Conservation (phyloP, 192 early-diverging fungal species). For the Pilobolus umbonatus region DNA sequence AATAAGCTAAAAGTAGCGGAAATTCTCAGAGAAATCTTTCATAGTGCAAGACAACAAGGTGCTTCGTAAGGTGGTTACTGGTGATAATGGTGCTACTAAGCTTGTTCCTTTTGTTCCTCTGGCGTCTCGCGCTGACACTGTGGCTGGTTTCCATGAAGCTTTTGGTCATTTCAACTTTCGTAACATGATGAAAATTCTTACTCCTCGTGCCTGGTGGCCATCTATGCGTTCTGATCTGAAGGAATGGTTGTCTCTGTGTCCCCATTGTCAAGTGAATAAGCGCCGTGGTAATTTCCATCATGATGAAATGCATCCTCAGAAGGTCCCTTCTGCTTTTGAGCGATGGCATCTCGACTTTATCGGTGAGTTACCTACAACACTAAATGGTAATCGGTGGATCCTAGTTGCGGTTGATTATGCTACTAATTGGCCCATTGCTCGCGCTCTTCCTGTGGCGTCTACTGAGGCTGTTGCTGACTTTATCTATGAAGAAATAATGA, state of each 20-base stretch:
- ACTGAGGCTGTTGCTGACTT: constrained; percentile 17
- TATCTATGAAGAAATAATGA: constrained; percentile 24
- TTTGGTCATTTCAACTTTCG: neutral
- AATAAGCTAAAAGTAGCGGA: no score
- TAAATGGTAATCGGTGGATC: constrained; percentile 15
- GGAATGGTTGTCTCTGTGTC: constrained; percentile 4
- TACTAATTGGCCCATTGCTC: constrained; percentile 28
- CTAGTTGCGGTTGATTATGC: constrained; percentile 30
- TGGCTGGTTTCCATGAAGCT: neutral
- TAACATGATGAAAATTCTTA: neutral
- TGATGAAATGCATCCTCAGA: constrained; percentile 1
- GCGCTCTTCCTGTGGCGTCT: constrained; percentile 14
- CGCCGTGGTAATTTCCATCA: neutral
- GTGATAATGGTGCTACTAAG: neutral
- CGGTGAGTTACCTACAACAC: neutral
- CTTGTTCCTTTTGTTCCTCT: neutral
- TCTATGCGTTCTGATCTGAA: neutral
- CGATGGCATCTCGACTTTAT: constrained; percentile 18
- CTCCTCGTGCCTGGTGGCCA: constrained; percentile 5
- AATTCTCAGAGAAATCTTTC: no score
- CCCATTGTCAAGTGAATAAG: neutral
- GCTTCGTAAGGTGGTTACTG: neutral
- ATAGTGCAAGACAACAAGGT: no score
- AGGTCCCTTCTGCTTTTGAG: constrained; percentile 3
- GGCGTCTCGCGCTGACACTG: neutral